A percentile compares a stretch with the other conserved stretches of the same genome.
Conservation (phyloP, 345 rosid species). For the Noccaea bulbosa region DNA sequence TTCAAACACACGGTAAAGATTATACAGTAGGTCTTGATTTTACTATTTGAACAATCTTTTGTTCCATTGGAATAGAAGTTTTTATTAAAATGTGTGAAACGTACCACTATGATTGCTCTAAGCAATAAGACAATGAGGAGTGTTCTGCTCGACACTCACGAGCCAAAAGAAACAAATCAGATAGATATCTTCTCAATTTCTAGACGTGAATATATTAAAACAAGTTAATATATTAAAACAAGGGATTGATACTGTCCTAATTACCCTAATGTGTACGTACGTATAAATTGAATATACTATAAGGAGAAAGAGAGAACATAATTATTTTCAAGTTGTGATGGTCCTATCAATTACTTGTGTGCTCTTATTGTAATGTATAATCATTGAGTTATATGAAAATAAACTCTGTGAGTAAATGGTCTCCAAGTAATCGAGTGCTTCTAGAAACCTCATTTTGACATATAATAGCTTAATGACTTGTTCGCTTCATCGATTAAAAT, state of each 20-base stretch:
- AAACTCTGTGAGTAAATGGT: slow-evolving; percentile 22
- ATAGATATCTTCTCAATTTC: not conserved
- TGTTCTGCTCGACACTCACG: slow-evolving; percentile 27
- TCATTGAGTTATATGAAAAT: slow-evolving; percentile 43
- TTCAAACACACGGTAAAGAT: slow-evolving; percentile 23
- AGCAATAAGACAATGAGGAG: slow-evolving; percentile 15
- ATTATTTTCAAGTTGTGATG: slow-evolving; percentile 34
- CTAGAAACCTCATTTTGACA: slow-evolving; percentile 41
- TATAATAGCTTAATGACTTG: slow-evolving; percentile 22
- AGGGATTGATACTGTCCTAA: not conserved
- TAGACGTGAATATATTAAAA: not conserved
- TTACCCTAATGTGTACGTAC: not conserved
- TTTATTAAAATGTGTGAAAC: slow-evolving; percentile 22
- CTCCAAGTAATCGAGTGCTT: slow-evolving; percentile 42
- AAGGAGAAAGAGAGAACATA: not conserved
- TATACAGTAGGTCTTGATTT: slow-evolving; percentile 33
- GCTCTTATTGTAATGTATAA: slow-evolving; percentile 43
- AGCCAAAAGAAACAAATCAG: slow-evolving; percentile 16
- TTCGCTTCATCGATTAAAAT: slow-evolving; percentile 25
- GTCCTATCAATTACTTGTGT: slow-evolving; percentile 40
- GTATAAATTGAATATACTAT: not conserved
- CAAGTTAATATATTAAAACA: not conserved
- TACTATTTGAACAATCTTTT: slow-evolving; percentile 27
- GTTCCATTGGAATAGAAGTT: slow-evolving; percentile 5
- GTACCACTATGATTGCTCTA: slow-evolving; percentile 24